Evolutionary conservation across 306 rosid species (phyloP), one percentile per base, ranked within the genome.

Genomic region (Citrullus amarus): DNA sequence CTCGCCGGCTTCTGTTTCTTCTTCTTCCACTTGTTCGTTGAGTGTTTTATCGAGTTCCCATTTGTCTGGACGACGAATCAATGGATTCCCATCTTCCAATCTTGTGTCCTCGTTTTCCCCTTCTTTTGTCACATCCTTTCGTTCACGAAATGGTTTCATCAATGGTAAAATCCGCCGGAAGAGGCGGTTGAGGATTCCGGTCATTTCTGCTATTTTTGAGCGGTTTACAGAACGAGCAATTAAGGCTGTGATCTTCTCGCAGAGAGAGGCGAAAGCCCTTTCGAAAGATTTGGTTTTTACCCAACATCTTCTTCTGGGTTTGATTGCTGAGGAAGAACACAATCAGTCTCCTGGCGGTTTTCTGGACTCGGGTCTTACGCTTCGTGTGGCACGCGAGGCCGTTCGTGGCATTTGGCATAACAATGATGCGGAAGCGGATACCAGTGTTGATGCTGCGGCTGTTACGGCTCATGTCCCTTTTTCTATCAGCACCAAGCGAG

Each of bases 191-290:
- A 71, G 80, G 74, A 61, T 86, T 0, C 63, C 78, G 59, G 34
- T 74, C 48, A 56, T 74, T 32, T 74, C 78, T 11, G 93, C 97
- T 0, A 87, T 80, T 59, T 92, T 92, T 77, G 96, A 92, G 80
- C 87, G 91, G 3, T 91, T 95, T 81, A 91, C 97, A 0, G 97
- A 92, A 75, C 83, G 96, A 62, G 89, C 97, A n/a, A 88, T 95
- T 13, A 91, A 90, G 78, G 92, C 89, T 0, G 87, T 95, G 10
- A 78, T 90, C 54, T 87, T 85, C 20, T 89, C 99, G 38, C 96
- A 90, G 20, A 86, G 84, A 75, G 97, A 95, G 76, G 97, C 99
- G 7, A 90, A 81, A 39, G 79, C 88, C 9, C 83, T 89, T 8
- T 92, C 89, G 3, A 85, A 89, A 25, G 89, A 87, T 51, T 81